phyloP scores from a whole-genome alignment of 108 stramenopile species.

The Skeletonema menzelii region DNA sequence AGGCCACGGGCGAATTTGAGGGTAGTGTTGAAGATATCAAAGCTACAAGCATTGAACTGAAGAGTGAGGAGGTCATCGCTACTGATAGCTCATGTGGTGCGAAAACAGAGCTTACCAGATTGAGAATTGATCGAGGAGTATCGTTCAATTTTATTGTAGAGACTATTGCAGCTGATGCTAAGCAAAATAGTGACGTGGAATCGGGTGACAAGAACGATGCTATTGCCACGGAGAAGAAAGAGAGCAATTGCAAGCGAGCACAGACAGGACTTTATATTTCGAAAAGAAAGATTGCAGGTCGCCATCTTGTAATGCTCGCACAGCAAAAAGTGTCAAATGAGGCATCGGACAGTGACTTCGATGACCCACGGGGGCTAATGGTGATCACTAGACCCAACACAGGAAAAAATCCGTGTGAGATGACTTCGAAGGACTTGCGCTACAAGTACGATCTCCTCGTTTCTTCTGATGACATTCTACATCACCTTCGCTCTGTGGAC shows the following conservation, averaged over 20 bases:
- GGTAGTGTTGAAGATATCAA: constrained; percentile 68
- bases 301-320: constrained; percentile 49
- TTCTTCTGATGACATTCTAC: constrained; percentile 13
- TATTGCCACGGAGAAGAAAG: constrained; percentile 16
- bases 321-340: constrained; percentile 45
- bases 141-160: constrained; percentile 29
- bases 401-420: constrained; percentile 52
- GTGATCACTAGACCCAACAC: constrained; percentile 64
- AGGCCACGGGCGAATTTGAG: constrained; percentile 65
- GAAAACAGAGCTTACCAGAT: constrained; percentile 43
- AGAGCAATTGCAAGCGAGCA: constrained; percentile 11
- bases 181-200: constrained; percentile 3
- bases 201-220: neutral
- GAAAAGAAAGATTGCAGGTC: constrained; percentile 47
- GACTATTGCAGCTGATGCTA: neutral
- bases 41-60: constrained; percentile 49
- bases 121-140: constrained; percentile 59
- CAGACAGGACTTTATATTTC: constrained; percentile 55
- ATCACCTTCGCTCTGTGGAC: constrained; percentile 7
- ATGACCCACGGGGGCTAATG: constrained; percentile 54
- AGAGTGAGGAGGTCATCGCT: constrained; percentile 37
- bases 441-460: constrained; percentile 43
- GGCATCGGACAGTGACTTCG: constrained; percentile 15
- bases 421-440: constrained; percentile 41
- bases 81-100: constrained; percentile 56